Conservation (phyloP, 2,329 filamentous ascomycete genomes). For the Fusarium anguioides region DNA sequence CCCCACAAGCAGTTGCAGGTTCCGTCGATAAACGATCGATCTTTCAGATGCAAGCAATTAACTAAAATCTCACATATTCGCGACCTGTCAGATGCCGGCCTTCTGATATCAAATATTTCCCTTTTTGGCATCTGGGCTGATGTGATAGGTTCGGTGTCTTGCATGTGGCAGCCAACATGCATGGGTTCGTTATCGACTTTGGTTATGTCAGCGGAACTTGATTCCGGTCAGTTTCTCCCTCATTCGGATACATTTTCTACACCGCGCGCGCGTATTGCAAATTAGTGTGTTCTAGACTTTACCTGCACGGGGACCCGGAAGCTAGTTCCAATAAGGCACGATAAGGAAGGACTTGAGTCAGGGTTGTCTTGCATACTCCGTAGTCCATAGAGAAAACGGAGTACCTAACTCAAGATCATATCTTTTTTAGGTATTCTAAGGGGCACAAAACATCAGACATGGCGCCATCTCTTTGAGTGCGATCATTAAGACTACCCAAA, state of each 20-base stretch:
- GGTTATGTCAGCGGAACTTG: constrained; percentile 10
- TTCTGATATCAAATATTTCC: constrained; percentile 13
- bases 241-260: constrained; percentile 1
- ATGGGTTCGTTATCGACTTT: not conserved
- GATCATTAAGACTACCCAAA: no score
- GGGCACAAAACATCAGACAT: no score
- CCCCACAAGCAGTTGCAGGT: no score
- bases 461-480: no score
- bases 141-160: constrained; percentile 22
- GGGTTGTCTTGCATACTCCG: no score
- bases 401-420: not conserved
- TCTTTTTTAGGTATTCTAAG: no score
- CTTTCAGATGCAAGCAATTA: not conserved
- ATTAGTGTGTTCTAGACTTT: not conserved
- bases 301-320: not conserved
- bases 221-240: no score
- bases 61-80: not conserved
- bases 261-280: constrained; percentile 25
- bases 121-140: constrained; percentile 11
- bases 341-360: not conserved
- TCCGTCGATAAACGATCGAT: not conserved
- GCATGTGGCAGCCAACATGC: not conserved
- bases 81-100: not conserved
- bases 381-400: not conserved
- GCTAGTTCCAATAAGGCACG: not conserved